Conservation (phyloP, 1,139 yeast species). For the Candida glucosophila region DNA sequence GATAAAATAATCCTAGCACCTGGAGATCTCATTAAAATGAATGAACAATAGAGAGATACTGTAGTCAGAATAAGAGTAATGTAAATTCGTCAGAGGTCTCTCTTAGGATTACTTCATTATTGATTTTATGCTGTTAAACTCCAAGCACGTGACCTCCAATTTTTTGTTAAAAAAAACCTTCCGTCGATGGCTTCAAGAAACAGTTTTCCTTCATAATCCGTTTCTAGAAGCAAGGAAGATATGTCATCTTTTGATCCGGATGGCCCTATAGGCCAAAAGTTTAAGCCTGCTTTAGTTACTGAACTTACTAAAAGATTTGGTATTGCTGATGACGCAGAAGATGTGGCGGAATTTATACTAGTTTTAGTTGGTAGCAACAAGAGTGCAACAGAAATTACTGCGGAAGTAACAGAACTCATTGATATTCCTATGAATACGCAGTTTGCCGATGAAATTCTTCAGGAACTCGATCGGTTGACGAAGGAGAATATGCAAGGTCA, state of each 20-base stretch:
- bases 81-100: no score
- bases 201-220: neutral
- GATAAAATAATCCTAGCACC: no score
- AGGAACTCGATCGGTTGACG: slow-evolving; percentile 40
- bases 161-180: no score
- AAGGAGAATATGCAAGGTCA: no score
- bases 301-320: slow-evolving; percentile 29
- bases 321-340: slow-evolving; percentile 57
- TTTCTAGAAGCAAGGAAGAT: neutral
- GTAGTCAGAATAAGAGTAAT: no score
- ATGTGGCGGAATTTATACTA: slow-evolving; percentile 73
- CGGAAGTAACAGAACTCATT: slow-evolving; percentile 57
- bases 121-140: no score
- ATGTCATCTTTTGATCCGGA: slow-evolving; percentile 28
- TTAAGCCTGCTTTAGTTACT: slow-evolving; percentile 25
- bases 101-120: no score
- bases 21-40: no score
- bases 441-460: slow-evolving; percentile 44
- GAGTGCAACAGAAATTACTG: slow-evolving; percentile 51
- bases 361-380: slow-evolving; percentile 68
- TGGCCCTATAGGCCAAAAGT: slow-evolving; percentile 31
- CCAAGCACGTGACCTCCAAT: no score
- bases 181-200: neutral
- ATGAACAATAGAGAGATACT: no score
- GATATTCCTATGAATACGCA: slow-evolving; percentile 51